Evolutionary conservation across 1,284 basidiomycete genomes (phyloP).

Genomic region (Ganoderma multipileum): DNA sequence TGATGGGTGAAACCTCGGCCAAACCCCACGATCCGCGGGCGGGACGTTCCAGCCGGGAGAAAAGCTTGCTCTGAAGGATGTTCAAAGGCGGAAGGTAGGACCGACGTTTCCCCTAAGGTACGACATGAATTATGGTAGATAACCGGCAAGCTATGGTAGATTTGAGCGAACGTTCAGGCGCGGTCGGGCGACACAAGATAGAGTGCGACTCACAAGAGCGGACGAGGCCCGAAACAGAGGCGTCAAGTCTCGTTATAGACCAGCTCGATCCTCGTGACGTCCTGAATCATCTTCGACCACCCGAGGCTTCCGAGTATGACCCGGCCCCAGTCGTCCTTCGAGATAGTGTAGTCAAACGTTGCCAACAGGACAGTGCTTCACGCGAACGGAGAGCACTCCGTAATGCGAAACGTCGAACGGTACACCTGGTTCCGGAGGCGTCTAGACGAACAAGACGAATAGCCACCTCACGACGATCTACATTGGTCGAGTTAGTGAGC

Average conservation of each 20-base stretch:
- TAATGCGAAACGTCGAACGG: conserved; percentile 13
- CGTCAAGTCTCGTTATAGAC: conserved; percentile 8
- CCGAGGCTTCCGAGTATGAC: conserved; percentile 20
- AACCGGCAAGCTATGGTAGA: too few relatives aligned
- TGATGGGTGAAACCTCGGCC: too few relatives aligned
- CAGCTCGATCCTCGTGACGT: conserved; percentile 19
- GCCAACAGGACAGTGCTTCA: conserved; percentile 15
- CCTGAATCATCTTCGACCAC: conserved; percentile 18
- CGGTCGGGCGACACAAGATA: too few relatives aligned
- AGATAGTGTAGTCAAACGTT: conserved; percentile 16
- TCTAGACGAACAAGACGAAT: conserved; percentile 16
- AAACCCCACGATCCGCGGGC: too few relatives aligned
- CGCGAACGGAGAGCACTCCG: conserved; percentile 14
- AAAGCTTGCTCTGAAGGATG: too few relatives aligned
- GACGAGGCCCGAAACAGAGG: too few relatives aligned
- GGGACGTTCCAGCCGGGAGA: too few relatives aligned
- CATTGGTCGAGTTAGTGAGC: not conserved
- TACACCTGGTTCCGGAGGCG: conserved; percentile 11
- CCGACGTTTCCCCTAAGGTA: too few relatives aligned
- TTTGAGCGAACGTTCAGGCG: too few relatives aligned
- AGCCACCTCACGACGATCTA: conserved; percentile 17
- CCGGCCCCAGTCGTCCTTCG: conserved; percentile 16
- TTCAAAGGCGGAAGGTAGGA: too few relatives aligned
- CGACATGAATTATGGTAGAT: too few relatives aligned
- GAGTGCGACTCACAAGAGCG: too few relatives aligned